phyloP scores from a whole-genome alignment of 352 stramenopile genomes.

The Hyaloperonospora arabidopsidis region DNA sequence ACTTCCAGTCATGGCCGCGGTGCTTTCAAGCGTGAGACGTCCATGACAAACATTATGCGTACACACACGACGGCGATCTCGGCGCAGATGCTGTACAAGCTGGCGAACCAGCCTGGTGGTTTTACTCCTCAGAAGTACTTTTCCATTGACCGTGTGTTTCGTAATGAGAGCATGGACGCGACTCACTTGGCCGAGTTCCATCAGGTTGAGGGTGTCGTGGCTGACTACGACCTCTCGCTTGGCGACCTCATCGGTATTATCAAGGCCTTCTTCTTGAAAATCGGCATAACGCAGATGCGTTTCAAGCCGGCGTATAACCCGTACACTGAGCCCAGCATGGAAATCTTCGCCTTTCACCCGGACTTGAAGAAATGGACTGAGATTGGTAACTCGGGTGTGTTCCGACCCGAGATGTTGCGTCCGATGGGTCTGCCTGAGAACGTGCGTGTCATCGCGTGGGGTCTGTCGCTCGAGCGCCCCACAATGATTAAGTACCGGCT shows the following conservation, averaged over 20 bases:
- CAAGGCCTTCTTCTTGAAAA: slow-evolving; percentile 99
- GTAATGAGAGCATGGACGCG: slow-evolving; percentile 99
- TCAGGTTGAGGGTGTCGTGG: slow-evolving; percentile 98
- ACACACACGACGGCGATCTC: slow-evolving; percentile 99
- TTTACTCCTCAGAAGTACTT: slow-evolving; percentile 99
- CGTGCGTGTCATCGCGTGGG: slow-evolving; percentile 98
- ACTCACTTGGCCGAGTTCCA: slow-evolving; percentile 99
- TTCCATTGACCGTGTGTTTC: slow-evolving; percentile 99
- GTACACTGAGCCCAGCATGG: slow-evolving; percentile 99
- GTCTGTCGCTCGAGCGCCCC: slow-evolving; percentile 96
- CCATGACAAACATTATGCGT: slow-evolving; percentile 98
- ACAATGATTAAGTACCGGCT: slow-evolving; percentile 99
- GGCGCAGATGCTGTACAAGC: slow-evolving; percentile 98
- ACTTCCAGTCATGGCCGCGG: slow-evolving; percentile 53
- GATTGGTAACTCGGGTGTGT: slow-evolving; percentile 98
- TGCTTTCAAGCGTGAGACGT: slow-evolving; percentile 91
- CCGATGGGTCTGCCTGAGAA: slow-evolving; percentile 99
- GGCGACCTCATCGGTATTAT: slow-evolving; percentile 99
- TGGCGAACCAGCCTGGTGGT: slow-evolving; percentile 89
- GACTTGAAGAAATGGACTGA: slow-evolving; percentile 99
- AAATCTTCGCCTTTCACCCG: slow-evolving; percentile 99
- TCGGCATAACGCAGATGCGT: slow-evolving; percentile 95
- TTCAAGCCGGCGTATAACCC: slow-evolving; percentile 99
- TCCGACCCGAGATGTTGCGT: slow-evolving; percentile 98
- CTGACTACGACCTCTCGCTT: slow-evolving; percentile 97